phyloP scores from a whole-genome alignment of 176 grass and related monocot genomes.

The Otatea glauca region DNA sequence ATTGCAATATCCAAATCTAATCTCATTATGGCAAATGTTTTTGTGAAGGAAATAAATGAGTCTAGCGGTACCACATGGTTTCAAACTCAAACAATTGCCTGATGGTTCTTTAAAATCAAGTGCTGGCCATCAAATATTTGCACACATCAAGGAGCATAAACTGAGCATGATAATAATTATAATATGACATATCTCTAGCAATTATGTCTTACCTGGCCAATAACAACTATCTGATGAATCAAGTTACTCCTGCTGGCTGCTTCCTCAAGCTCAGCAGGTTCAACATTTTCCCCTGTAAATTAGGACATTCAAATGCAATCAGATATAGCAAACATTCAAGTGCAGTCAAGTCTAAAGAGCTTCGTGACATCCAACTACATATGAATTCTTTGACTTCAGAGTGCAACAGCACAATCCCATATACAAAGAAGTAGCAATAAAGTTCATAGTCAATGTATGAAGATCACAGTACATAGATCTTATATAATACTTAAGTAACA shows the following conservation, averaged over 20 bases:
- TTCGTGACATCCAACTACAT: slow-evolving; percentile 11
- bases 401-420: background rate
- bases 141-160: slow-evolving; percentile 3
- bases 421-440: background rate
- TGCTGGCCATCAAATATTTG: background rate
- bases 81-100: background rate
- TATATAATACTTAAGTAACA: background rate
- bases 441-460: background rate
- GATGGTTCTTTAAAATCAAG: background rate
- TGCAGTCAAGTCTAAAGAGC: background rate
- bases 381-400: background rate
- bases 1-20: slow-evolving; percentile 8
- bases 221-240: slow-evolving; percentile 85
- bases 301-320: background rate
- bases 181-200: background rate
- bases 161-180: background rate
- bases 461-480: background rate
- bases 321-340: background rate
- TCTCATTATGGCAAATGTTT: background rate
- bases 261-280: slow-evolving; percentile 85
- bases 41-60: background rate
- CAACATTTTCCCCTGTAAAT: slow-evolving; percentile 92
- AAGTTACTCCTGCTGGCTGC: slow-evolving; percentile 76
- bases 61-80: background rate
- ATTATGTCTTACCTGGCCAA: slow-evolving; percentile 71